Base-by-base conservation (phyloP, 169 alveolate genomes). In the Babesia bigemina region DNA sequence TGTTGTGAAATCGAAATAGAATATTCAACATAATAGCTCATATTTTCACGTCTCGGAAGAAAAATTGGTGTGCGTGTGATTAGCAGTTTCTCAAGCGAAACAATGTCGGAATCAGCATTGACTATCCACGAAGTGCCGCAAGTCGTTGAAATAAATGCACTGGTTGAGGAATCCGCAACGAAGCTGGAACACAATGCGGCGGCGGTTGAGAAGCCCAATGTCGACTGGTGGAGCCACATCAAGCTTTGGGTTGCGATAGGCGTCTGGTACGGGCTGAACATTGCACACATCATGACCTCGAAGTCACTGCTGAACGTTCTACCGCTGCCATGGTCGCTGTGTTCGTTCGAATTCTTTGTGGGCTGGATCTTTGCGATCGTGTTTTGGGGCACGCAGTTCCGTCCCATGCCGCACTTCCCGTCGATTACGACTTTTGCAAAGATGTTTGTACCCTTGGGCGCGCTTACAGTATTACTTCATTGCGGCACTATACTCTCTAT, bases 401-500 rank as follows among this genome's bases (percentile, higher is more conserved):
- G 90, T 29, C 56, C 48, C 50, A 19, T 70, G 22, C 93, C 94
- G 12, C 63, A 63, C 14, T 49, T 88, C 55, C 71, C 79, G 77
- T 59, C 87, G 17, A 24, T 29, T 29, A 74, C 60, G 39, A 52
- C 70, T 28, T 85, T 88, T 73, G 28, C 76, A 36, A 88, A 60
- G 66, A 69, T 70, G 42, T 76, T 92, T 17, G 60, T 71, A 28
- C 94, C 95, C 0, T 94, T 85, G 84, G 95, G 95, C 21, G 26
- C 86, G 2, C 87, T 86, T 26, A 94, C 92, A 63, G 79, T 88
- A 9, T 49, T 83, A 26, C 94, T 92, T 44, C 96, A 92, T 74
- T 66, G 82, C 33, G 95, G 95, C 3, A 94, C 96, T 3, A 94
- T 92, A 21, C 82, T 88, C 13, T 75, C 95, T 13, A 91, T 92